Evolutionary conservation across 306 rosid genomes (phyloP), one percentile per base, ranked within the genome.

Genomic region (Hippophae gyantsensis): DNA sequence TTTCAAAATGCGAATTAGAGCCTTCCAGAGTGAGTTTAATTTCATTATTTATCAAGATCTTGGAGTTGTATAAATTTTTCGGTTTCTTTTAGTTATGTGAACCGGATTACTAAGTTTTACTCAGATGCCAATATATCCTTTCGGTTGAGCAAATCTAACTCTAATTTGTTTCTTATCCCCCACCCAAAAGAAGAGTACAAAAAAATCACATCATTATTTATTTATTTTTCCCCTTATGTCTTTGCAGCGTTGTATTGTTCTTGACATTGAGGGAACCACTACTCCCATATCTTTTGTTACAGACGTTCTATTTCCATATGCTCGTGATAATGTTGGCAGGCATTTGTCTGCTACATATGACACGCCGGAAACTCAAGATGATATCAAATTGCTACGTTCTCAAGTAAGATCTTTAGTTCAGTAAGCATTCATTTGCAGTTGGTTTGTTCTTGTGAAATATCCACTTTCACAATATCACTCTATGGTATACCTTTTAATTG

Each of bases 181-280:
- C 13, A 12, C 13, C 10, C 13, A 6, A 10, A 48, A 48, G 7
- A 48, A 10, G 13, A 48, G 13, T 10, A 6, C 7, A 3, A 7
- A 49, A 12, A 3, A 14, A 47, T 9, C 38, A 44, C 52, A 7
- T 57, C 23, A 58, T 56, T 72, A 54, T 54, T 57, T 23, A 38
- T 52, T 49, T 26, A 27, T 45, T 13, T 43, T 42, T 43, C 9
- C n/a, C 6, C n/a, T 48, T 49, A 52, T 61, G 60, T 55, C 38
- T 32, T 32, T 80, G 79, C 89, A 92, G 99, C 76, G 69, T 43
- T 87, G 87, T 64, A 58, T 92, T 81, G 86, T 92, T 83, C 99
- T 92, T 64, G 99, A 92, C 84, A 88, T 92, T 50, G 99, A 92
- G 68, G 99, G 99, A 68, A 88, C 99, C 58, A 92, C 99, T 49